These are phyloP conservation scores for Omphalotus olearius DNA, from an alignment of 1,284 basidiomycete genomes.

Conservation along the genomic window DNA sequence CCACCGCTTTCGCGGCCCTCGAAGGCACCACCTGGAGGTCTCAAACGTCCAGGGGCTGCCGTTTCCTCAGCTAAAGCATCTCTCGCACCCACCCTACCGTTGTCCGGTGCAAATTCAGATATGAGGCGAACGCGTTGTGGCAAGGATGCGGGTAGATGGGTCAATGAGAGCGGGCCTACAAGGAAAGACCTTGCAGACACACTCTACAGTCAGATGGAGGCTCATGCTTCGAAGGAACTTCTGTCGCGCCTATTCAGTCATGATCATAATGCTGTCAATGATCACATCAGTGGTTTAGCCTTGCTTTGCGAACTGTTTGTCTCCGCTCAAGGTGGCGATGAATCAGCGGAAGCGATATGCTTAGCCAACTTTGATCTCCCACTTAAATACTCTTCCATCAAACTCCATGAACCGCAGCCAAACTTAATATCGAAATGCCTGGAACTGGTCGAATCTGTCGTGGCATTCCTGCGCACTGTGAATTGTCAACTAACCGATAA, in stretches of 20 bases:
- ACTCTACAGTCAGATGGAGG: slow-evolving; percentile 90
- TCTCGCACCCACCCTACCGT: slow-evolving; percentile 44
- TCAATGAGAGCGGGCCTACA: slow-evolving; percentile 77
- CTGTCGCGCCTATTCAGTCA: slow-evolving; percentile 87
- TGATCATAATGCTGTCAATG: slow-evolving; percentile 94
- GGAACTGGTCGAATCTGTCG: slow-evolving; percentile 80
- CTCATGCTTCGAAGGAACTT: slow-evolving; percentile 74
- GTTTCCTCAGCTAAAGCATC: slow-evolving; percentile 26
- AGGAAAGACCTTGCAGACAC: slow-evolving; percentile 86
- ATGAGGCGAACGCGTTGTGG: slow-evolving; percentile 71
- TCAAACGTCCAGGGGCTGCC: slow-evolving; percentile 46
- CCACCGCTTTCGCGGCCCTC: slow-evolving; percentile 33
- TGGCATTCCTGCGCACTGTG: slow-evolving; percentile 67
- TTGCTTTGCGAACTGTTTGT: slow-evolving; percentile 76
- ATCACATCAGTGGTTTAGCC: slow-evolving; percentile 78
- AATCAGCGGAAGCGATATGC: slow-evolving; percentile 63
- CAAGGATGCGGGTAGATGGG: slow-evolving; percentile 80
- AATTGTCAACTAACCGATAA: slow-evolving; percentile 84
- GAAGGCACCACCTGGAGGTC: slow-evolving; percentile 38
- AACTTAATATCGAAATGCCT: slow-evolving; percentile 88
- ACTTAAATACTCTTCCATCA: slow-evolving; percentile 92
- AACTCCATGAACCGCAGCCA: slow-evolving; percentile 90
- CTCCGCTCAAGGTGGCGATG: slow-evolving; percentile 53
- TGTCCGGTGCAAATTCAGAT: slow-evolving; percentile 70
- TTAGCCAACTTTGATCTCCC: slow-evolving; percentile 90